Base-by-base conservation (phyloP, 805 yeast genomes). In the Saturnispora zaruensis region DNA sequence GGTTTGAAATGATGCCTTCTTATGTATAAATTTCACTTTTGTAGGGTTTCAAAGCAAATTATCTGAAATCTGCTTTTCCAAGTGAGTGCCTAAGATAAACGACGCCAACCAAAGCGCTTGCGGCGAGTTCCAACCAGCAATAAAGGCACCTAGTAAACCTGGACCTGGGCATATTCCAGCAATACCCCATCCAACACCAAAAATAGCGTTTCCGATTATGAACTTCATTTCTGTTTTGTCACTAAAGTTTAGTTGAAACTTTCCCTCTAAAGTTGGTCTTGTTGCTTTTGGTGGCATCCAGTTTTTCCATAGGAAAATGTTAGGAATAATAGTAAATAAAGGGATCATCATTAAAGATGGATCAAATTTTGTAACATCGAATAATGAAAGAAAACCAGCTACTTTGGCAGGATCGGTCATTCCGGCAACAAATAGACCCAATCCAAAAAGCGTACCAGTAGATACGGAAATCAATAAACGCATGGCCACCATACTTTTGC, bases 111-210 rank as follows among this genome's bases (percentile, higher is more conserved):
- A 67, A 4, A 49, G 23, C 7, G 61, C 13, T 16, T 67, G 66
- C 24, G 48, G 45, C 2, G 25, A 3, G 2, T 59, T 7, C 14
- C 32, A 4, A 38, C 25, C 61, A 45, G 64, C 61, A 25, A 64
- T 53, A 8, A 63, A 51, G 18, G 61, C 41, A 9, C 66, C 58
- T 1, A 72, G 36, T 0, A 74, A 49, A 0, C 74, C 81, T 14
- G 81, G 79, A 3, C 78, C 81, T 0, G 81, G 81, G 56, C 81
- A 77, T 3, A 75, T 60, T 1, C 81, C 81, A 0, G 69, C 56
- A 2, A 73, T 32, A 0, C 78, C 81, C 81, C 81, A 77, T 0
- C 81, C 81, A 7, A 70, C 13, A 8, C 81, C 81, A 55, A 77
- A 77, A 5, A 74, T 11, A 0, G 62, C 61, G 51, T 71, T 66